phyloP scores from a whole-genome alignment of 2,329 filamentous ascomycete species.

The Nectriaceae sp. region DNA sequence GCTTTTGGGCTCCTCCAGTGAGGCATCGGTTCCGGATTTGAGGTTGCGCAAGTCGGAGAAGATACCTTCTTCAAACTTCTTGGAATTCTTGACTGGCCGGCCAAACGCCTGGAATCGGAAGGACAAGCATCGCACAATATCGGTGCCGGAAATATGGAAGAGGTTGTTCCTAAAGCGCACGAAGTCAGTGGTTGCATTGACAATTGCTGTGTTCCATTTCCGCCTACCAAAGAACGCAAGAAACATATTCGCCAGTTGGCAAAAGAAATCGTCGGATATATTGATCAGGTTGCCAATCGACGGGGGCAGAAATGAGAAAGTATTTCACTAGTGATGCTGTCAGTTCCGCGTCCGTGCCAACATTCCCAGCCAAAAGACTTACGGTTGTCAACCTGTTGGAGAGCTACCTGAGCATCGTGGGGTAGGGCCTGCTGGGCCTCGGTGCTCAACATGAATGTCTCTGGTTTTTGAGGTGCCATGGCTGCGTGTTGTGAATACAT shows the following conservation, averaged over 20 bases:
- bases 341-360: slow-evolving; percentile 5
- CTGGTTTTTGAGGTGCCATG: slow-evolving; percentile 94
- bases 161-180: slow-evolving; percentile 69
- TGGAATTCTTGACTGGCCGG: slow-evolving; percentile 97
- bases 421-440: slow-evolving; percentile 96
- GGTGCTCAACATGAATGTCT: slow-evolving; percentile 97
- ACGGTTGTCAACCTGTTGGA: slow-evolving; percentile 98
- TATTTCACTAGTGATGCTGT: slow-evolving; percentile 76
- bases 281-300: slow-evolving; percentile 96
- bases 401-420: slow-evolving; percentile 92
- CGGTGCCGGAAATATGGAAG: slow-evolving; percentile 98
- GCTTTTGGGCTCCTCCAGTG: slow-evolving; percentile 97
- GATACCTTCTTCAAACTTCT: slow-evolving; percentile 99
- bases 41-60: slow-evolving; percentile 98
- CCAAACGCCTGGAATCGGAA: slow-evolving; percentile 99
- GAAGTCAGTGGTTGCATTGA: slow-evolving; percentile 5
- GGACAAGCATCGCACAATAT: slow-evolving; percentile 96
- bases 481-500: slow-evolving; percentile 85
- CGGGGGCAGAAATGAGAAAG: slow-evolving; percentile 97
- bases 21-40: slow-evolving; percentile 97
- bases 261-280: slow-evolving; percentile 95
- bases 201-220: not conserved
- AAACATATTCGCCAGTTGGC: slow-evolving; percentile 97
- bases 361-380: slow-evolving; percentile 40
- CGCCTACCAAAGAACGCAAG: slow-evolving; percentile 82